Evolutionary conservation across 2,329 filamentous ascomycete species (phyloP).

Genomic region (Ploettnerulaceae sp.): DNA sequence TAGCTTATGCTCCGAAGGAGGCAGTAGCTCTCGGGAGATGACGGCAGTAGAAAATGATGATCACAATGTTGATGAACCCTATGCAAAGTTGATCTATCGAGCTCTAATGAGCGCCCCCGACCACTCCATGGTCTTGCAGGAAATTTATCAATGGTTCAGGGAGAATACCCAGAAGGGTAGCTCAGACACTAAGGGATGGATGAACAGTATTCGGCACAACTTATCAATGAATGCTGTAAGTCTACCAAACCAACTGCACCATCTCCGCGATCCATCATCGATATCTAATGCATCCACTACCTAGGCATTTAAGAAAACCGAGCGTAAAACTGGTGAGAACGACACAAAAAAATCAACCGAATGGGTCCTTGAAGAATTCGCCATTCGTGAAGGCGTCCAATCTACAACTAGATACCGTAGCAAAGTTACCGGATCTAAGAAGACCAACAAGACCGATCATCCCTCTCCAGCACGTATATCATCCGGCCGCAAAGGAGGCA

Average conservation of each 20-base stretch:
- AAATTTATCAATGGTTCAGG: constrained; percentile 88
- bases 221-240: constrained; percentile 90
- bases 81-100: constrained; percentile 74
- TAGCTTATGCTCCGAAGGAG: constrained; percentile 28
- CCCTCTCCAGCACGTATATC: constrained; percentile 32
- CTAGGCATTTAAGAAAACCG: constrained; percentile 52
- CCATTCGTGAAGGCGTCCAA: constrained; percentile 66
- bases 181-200: constrained; percentile 68
- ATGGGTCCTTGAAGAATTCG: constrained; percentile 73
- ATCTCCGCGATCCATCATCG: constrained; percentile 33
- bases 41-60: constrained; percentile 29
- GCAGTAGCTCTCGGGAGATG: constrained; percentile 25
- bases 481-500: constrained; percentile 27
- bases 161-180: constrained; percentile 73
- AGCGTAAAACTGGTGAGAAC: constrained; percentile 38
- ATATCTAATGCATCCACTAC: constrained; percentile 5
- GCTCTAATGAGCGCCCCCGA: constrained; percentile 65
- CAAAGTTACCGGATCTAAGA: constrained; percentile 43
- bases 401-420: constrained; percentile 83
- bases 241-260: constrained; percentile 23
- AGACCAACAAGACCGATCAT: constrained; percentile 35
- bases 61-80: constrained; percentile 53
- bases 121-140: constrained; percentile 71
- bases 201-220: constrained; percentile 94
- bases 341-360: constrained; percentile 63